These are phyloP conservation scores for Uronychia setigera DNA, from an alignment of 73 alveolate genomes.

Conservation along the genomic window DNA sequence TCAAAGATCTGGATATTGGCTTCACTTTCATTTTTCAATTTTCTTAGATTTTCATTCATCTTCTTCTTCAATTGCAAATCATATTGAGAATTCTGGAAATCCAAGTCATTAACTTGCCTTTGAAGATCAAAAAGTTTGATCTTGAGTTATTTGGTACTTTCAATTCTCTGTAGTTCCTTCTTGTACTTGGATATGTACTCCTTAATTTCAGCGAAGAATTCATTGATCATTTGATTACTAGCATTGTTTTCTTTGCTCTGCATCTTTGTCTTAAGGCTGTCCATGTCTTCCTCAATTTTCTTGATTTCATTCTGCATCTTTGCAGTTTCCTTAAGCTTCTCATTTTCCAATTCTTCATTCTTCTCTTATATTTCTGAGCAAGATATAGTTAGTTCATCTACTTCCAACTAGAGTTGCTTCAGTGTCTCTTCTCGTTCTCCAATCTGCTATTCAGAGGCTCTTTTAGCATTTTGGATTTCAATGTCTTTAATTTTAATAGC, in stretches of 20 bases:
- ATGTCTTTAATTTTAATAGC: not conserved
- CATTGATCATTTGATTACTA: constrained; percentile 14
- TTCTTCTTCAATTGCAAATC: constrained; percentile 40
- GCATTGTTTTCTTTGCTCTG: constrained; percentile 43
- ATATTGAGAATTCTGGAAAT: constrained; percentile 38
- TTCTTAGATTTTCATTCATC: constrained; percentile 38
- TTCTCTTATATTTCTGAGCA: constrained; percentile 3
- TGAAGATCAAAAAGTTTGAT: constrained; percentile 28
- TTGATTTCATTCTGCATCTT: constrained; percentile 22
- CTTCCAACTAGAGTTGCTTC: constrained; percentile 3
- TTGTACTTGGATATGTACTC: constrained; percentile 27
- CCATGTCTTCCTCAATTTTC: constrained; percentile 30
- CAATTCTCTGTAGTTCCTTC: not conserved
- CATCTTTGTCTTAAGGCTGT: constrained; percentile 38
- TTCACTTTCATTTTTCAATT: constrained; percentile 13
- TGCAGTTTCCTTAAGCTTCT: constrained; percentile 24
- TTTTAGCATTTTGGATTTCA: not conserved
- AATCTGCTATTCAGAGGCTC: not conserved
- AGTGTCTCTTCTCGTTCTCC: not conserved
- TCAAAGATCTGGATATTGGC: not conserved
- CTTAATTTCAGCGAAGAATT: constrained; percentile 33
- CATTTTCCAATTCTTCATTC: constrained; percentile 34
- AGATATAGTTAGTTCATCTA: not conserved
- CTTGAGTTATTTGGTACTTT: constrained; percentile 22
- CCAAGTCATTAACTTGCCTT: constrained; percentile 52